phyloP scores from a whole-genome alignment of 2,329 filamentous ascomycete genomes.

The Colletotrichum sp. region DNA sequence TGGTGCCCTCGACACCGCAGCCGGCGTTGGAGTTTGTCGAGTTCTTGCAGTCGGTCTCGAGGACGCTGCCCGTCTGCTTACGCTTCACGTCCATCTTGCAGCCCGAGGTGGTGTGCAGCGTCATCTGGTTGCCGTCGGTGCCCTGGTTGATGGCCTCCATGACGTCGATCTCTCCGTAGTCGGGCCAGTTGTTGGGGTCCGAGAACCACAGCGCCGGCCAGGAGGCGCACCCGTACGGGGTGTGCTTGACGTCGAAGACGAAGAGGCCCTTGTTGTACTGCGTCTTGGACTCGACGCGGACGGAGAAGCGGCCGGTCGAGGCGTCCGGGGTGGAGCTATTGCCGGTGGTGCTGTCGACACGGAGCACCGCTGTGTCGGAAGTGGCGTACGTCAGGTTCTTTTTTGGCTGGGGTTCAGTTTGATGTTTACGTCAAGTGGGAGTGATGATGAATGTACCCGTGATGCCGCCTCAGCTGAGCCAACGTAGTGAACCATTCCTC shows the following conservation, averaged over 20 bases:
- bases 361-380: constrained; percentile 56
- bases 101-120: constrained; percentile 59
- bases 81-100: constrained; percentile 61
- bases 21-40: constrained; percentile 58
- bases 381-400: constrained; percentile 68
- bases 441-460: constrained; percentile 39
- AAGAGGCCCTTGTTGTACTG: constrained; percentile 70
- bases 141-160: constrained; percentile 64
- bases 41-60: constrained; percentile 55
- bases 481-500: constrained; percentile 61
- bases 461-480: constrained; percentile 42
- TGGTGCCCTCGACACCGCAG: constrained; percentile 55
- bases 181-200: constrained; percentile 66
- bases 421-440: background rate
- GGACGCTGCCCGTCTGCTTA: constrained; percentile 52
- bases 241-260: constrained; percentile 70
- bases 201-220: constrained; percentile 73
- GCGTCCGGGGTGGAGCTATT: constrained; percentile 52
- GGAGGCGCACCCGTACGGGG: constrained; percentile 66
- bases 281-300: constrained; percentile 65
- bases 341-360: constrained; percentile 65
- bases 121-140: constrained; percentile 61
- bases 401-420: background rate
- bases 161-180: constrained; percentile 69
- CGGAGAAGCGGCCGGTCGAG: constrained; percentile 65